These are phyloP conservation scores for Xylariaceae sp. DNA, from an alignment of 2,329 filamentous ascomycete species.

Conservation along the genomic window DNA sequence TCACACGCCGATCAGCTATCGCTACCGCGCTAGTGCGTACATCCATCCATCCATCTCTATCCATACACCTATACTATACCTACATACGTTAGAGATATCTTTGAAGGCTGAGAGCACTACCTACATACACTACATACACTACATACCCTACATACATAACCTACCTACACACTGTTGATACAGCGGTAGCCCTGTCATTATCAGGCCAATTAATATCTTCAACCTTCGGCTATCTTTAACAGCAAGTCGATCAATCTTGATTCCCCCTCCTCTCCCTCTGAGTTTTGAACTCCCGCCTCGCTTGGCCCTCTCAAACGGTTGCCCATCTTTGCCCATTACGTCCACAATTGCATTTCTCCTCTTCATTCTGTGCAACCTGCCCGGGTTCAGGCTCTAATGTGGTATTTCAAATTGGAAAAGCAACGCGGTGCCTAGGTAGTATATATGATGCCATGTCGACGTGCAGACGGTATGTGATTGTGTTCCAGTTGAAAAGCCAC, in stretches of 20 bases:
- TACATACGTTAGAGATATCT: slow-evolving; percentile 15
- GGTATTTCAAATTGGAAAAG: slow-evolving; percentile 20
- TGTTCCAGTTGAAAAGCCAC: background rate
- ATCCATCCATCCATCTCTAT: too few relatives aligned
- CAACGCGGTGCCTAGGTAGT: slow-evolving; percentile 16
- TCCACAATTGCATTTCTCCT: slow-evolving; percentile 24
- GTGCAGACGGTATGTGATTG: background rate
- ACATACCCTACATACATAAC: too few relatives aligned
- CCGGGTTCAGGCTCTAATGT: slow-evolving; percentile 19
- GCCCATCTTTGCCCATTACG: slow-evolving; percentile 19
- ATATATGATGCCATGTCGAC: background rate
- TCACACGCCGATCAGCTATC: slow-evolving; percentile 22
- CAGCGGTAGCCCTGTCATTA: background rate
- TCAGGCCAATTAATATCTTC: slow-evolving; percentile 24
- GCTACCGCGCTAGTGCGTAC: background rate
- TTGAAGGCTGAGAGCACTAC: slow-evolving; percentile 6
- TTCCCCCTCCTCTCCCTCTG: slow-evolving; percentile 26
- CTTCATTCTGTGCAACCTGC: slow-evolving; percentile 20
- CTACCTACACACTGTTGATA: too few relatives aligned
- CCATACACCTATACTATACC: too few relatives aligned
- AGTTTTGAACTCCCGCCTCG: slow-evolving; percentile 17
- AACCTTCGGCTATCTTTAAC: slow-evolving; percentile 25
- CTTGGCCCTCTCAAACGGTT: slow-evolving; percentile 10
- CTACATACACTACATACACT: too few relatives aligned
- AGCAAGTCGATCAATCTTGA: slow-evolving; percentile 25